Evolutionary conservation across 2,329 filamentous ascomycete species (phyloP).

Genomic region (Mycosphaerella sp.): DNA sequence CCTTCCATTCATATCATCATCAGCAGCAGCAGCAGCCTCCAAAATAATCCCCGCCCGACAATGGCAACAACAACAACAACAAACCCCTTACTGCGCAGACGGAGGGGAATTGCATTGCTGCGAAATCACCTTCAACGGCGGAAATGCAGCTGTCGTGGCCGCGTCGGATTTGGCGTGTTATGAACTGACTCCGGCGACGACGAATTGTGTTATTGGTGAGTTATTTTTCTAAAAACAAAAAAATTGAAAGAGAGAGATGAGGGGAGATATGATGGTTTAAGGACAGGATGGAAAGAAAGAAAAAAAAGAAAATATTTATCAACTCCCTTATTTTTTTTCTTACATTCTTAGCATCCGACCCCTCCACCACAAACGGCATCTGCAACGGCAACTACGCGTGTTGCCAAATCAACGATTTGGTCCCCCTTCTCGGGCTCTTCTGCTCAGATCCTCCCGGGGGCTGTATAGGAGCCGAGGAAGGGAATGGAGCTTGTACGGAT

Average conservation of each 20-base stretch:
- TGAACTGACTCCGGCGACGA: slow-evolving; percentile 18
- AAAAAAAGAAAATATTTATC: background rate
- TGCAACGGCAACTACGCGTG: slow-evolving; percentile 17
- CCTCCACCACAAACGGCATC: background rate
- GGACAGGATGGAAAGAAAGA: no score
- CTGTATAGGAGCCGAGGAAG: slow-evolving; percentile 12
- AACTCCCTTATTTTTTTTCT: background rate
- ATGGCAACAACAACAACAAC: background rate
- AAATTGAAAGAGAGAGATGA: no score
- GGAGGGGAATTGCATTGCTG: slow-evolving; percentile 22
- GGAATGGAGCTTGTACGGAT: background rate
- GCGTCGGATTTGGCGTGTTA: slow-evolving; percentile 17
- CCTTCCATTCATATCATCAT: background rate
- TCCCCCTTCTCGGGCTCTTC: slow-evolving; percentile 16
- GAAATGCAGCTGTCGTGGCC: slow-evolving; percentile 7
- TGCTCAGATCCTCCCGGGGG: slow-evolving; percentile 18
- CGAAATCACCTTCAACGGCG: slow-evolving; percentile 14
- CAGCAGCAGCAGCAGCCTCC: no score
- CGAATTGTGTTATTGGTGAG: slow-evolving; percentile 21
- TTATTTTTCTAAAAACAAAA: background rate
- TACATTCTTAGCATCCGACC: background rate
- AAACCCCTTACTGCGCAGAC: slow-evolving; percentile 14
- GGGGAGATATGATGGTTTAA: no score
- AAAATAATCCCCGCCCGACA: background rate
- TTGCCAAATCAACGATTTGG: slow-evolving; percentile 20